These are phyloP conservation scores for Maudiozyma saulgeensis DNA, from an alignment of 805 yeast species.

Conservation along the genomic window DNA sequence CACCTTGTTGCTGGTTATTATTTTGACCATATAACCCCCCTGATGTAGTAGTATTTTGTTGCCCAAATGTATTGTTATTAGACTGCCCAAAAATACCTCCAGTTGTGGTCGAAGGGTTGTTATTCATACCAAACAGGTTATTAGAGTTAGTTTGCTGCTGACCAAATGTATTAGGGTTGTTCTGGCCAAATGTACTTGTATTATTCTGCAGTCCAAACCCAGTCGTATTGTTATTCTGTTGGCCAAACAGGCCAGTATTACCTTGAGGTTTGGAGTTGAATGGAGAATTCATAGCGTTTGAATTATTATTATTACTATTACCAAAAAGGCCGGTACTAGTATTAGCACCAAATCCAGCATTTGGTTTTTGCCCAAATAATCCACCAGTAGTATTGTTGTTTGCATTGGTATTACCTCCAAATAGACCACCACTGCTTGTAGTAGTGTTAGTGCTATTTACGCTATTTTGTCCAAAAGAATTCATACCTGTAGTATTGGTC, in stretches of 20 bases:
- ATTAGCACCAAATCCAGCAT: slow-evolving; percentile 22
- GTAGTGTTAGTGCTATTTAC: slow-evolving; percentile 4
- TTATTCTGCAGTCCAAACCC: slow-evolving; percentile 34
- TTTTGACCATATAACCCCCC: slow-evolving; percentile 10
- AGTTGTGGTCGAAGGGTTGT: slow-evolving; percentile 17
- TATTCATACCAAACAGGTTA: slow-evolving; percentile 27
- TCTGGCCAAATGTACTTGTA: slow-evolving; percentile 25
- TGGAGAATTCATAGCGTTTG: slow-evolving; percentile 10
- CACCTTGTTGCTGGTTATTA: slow-evolving; percentile 23
- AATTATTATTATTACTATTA: slow-evolving; percentile 1
- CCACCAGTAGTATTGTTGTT: slow-evolving; percentile 11
- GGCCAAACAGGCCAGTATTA: slow-evolving; percentile 31
- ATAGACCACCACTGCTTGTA: background rate
- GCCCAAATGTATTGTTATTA: background rate
- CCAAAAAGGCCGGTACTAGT: background rate
- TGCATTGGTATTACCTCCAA: background rate
- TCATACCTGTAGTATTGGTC: background rate
- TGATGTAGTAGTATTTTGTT: slow-evolving; percentile 16
- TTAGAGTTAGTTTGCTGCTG: background rate
- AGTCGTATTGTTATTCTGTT: slow-evolving; percentile 17
- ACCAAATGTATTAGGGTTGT: background rate
- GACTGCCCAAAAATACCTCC: slow-evolving; percentile 20
- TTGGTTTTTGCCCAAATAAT: slow-evolving; percentile 19
- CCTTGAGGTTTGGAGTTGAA: slow-evolving; percentile 31
- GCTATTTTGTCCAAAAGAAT: slow-evolving; percentile 13